Percentiles rank a stretch among this genome's conserved stretches.
Conservation (phyloP, 2,329 filamentous ascomycete species). For the Colletotrichum simmondsii region DNA sequence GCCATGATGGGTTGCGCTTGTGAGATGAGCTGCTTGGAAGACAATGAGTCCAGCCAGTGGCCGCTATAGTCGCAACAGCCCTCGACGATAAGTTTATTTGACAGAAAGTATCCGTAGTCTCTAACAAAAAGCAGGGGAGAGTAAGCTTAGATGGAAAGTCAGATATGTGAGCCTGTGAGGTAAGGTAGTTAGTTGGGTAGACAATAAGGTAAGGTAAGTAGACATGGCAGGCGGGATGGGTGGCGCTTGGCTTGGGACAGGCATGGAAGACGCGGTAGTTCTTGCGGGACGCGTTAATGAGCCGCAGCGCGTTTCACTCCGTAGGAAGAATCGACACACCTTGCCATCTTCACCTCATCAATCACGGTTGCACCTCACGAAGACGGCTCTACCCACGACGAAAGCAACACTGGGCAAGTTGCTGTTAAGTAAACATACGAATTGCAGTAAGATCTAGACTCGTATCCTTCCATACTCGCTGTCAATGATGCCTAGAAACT, state of each 20-base stretch:
- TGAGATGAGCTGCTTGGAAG: constrained; percentile 26
- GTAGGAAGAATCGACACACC: constrained; percentile 2
- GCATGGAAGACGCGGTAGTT: constrained; percentile 23
- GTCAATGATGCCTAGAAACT: not conserved
- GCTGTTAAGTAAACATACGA: too few relatives aligned
- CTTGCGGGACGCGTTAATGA: constrained; percentile 30
- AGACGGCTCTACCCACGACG: not conserved
- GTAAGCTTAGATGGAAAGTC: not conserved
- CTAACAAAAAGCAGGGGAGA: constrained; percentile 44
- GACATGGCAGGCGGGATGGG: not conserved
- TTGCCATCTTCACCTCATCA: constrained; percentile 26
- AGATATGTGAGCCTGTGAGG: not conserved
- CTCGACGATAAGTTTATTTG: not conserved
- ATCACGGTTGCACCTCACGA: not conserved
- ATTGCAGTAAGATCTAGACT: not conserved
- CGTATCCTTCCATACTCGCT: not conserved
- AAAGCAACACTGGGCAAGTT: not conserved
- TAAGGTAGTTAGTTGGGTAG: not conserved
- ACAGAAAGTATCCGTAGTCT: not conserved
- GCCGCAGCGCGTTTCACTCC: constrained; percentile 32
- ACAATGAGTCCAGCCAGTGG: not conserved
- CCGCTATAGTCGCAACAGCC: not conserved
- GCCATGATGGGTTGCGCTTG: constrained; percentile 63
- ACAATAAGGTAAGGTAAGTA: not conserved
- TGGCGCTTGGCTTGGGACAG: constrained; percentile 7